Evolutionary conservation across 2,329 filamentous ascomycete genomes (phyloP).

Genomic region (Mycocentrospora acerina): DNA sequence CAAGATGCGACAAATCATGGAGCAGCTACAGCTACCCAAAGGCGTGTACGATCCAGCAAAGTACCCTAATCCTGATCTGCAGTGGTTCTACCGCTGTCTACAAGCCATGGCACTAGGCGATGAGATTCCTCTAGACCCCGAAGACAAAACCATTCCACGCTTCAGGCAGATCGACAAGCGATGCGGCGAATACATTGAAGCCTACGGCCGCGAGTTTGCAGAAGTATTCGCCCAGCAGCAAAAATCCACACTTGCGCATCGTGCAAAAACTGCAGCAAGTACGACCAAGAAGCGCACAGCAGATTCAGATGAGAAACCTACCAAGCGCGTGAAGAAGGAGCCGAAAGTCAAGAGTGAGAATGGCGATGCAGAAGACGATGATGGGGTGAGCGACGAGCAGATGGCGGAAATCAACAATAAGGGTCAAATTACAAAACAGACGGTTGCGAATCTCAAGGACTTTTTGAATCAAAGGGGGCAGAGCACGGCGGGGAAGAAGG

Average conservation of each 20-base stretch:
- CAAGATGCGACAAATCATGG: constrained; percentile 77
- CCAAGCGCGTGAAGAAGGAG: constrained; percentile 33
- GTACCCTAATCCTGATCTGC: constrained; percentile 88
- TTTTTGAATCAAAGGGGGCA: constrained; percentile 30
- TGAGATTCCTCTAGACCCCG: constrained; percentile 71
- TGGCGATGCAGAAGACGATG: constrained; percentile 20
- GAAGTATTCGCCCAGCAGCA: constrained; percentile 52
- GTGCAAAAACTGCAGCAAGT: constrained; percentile 39
- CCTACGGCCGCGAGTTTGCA: constrained; percentile 73
- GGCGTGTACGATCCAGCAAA: constrained; percentile 79
- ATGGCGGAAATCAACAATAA: constrained; percentile 49
- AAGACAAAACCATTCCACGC: constrained; percentile 81
- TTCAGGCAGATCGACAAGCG: constrained; percentile 85
- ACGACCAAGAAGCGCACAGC: constrained; percentile 46
- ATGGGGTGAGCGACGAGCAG: constrained; percentile 44
- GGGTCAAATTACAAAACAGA: constrained; percentile 47
- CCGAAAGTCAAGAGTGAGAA: constrained; percentile 22
- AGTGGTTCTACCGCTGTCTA: constrained; percentile 96
- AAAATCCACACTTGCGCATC: constrained; percentile 44
- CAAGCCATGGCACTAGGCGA: constrained; percentile 91
- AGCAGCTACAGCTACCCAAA: constrained; percentile 86
- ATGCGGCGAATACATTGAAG: constrained; percentile 73
- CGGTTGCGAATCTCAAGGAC: constrained; percentile 36
- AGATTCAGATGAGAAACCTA: constrained; percentile 21
- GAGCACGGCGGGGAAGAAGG: constrained; percentile 37